Evolutionary conservation across 192 early-diverging fungal species (phyloP).

Genomic region (Helicostylum pulchrum): DNA sequence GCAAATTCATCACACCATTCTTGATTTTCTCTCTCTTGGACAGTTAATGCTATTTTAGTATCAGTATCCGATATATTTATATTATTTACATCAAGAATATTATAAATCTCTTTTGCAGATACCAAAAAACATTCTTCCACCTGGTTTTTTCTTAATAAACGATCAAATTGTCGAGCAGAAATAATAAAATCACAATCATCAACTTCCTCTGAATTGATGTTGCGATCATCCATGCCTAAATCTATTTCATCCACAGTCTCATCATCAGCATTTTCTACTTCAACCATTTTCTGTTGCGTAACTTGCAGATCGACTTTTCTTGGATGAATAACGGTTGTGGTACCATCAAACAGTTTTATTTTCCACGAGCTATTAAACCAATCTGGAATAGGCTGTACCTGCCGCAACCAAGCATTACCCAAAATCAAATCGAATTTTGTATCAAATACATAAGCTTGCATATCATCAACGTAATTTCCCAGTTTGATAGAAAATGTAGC

Average conservation of each 20-base stretch:
- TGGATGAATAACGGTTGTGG: neutral
- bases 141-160: neutral
- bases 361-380: conserved; percentile 1
- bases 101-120: neutral
- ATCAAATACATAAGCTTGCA: neutral
- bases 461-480: neutral
- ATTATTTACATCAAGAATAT: neutral
- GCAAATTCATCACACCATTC: neutral
- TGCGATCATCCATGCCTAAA: too few relatives aligned
- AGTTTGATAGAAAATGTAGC: neutral
- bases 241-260: neutral
- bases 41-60: too few relatives aligned
- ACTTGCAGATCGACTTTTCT: too few relatives aligned
- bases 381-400: neutral
- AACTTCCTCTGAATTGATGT: too few relatives aligned
- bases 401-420: neutral
- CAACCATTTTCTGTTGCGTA: neutral
- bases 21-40: too few relatives aligned
- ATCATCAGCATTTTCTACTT: neutral
- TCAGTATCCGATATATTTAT: neutral
- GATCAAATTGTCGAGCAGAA: neutral
- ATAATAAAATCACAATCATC: neutral
- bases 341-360: neutral
- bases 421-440: conserved; percentile 10
- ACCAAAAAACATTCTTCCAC: neutral